Percentiles rank a stretch among this genome's conserved stretches.
Conservation (phyloP, 192 early-diverging fungal genomes). For the Gonapodya prolifera region DNA sequence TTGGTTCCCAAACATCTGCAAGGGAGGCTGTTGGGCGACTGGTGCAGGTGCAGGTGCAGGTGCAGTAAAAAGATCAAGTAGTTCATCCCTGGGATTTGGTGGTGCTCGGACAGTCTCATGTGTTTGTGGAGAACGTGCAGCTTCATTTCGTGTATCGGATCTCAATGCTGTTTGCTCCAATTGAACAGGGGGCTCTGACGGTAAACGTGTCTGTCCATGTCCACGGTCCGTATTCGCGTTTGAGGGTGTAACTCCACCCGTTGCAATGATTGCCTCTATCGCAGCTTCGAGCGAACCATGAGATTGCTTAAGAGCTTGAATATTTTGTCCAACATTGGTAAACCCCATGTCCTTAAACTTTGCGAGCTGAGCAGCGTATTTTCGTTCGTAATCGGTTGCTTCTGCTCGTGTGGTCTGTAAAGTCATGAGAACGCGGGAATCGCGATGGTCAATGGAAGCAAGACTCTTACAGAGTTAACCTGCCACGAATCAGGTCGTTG, state of each 20-base stretch:
- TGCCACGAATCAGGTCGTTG: constrained; percentile 8
- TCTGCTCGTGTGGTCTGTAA: background rate
- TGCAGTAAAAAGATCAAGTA: background rate
- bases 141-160: no score
- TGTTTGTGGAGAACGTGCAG: constrained; percentile 3
- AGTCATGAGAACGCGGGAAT: background rate
- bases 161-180: no score
- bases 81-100: background rate
- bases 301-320: background rate
- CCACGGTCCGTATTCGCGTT: no score
- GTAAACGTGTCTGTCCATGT: no score
- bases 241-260: background rate
- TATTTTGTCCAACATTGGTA: constrained; percentile 1
- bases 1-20: background rate
- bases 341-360: constrained; percentile 15
- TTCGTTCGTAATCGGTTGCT: background rate
- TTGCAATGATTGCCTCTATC: background rate
- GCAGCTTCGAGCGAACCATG: background rate
- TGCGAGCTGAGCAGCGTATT: constrained; percentile 5
- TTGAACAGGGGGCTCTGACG: background rate
- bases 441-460: background rate
- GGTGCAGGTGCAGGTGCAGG: background rate
- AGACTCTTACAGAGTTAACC: background rate
- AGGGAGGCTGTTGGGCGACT: background rate
- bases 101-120: no score